phyloP scores from a whole-genome alignment of 805 yeast genomes.

The Cyberlindnera maclurae region DNA sequence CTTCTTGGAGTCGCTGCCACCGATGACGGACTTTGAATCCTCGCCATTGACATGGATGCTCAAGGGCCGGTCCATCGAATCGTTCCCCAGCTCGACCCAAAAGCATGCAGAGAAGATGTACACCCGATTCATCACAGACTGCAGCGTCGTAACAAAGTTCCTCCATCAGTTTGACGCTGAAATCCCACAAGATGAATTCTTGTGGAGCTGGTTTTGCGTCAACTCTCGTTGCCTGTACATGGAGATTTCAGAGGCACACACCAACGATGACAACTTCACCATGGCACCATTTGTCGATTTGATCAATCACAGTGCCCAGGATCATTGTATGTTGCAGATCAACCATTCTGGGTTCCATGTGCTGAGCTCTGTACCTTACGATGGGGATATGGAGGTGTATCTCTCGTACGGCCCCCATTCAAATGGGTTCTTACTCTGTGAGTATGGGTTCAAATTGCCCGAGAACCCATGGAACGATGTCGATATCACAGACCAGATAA shows the following conservation, averaged over 20 bases:
- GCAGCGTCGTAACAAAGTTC: constrained; percentile 25
- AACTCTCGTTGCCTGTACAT: constrained; percentile 88
- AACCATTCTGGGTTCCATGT: constrained; percentile 48
- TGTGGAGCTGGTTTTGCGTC: constrained; percentile 80
- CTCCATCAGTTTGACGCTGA: constrained; percentile 4
- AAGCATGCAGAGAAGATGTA: constrained; percentile 36
- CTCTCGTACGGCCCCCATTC: constrained; percentile 86
- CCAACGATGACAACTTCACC: constrained; percentile 63
- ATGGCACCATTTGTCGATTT: constrained; percentile 90
- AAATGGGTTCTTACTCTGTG: constrained; percentile 73
- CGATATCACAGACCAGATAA: constrained; percentile 48
- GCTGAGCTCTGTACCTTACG: constrained; percentile 26
- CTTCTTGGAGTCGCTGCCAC: constrained; percentile 60
- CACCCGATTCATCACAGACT: constrained; percentile 40
- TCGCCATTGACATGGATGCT: constrained; percentile 63
- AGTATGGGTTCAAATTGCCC: constrained; percentile 71
- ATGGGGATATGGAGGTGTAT: constrained; percentile 47
- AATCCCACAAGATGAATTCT: constrained; percentile 24
- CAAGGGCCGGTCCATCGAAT: constrained; percentile 14
- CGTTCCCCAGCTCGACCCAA: constrained; percentile 39
- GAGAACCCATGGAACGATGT: constrained; percentile 63
- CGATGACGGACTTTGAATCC: constrained; percentile 38
- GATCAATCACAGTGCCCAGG: constrained; percentile 57
- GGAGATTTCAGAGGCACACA: constrained; percentile 49
- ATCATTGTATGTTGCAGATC: constrained; percentile 45